These are phyloP conservation scores for Wickerhamiella sergipiensis DNA, from an alignment of 805 yeast genomes.

Conservation along the genomic window DNA sequence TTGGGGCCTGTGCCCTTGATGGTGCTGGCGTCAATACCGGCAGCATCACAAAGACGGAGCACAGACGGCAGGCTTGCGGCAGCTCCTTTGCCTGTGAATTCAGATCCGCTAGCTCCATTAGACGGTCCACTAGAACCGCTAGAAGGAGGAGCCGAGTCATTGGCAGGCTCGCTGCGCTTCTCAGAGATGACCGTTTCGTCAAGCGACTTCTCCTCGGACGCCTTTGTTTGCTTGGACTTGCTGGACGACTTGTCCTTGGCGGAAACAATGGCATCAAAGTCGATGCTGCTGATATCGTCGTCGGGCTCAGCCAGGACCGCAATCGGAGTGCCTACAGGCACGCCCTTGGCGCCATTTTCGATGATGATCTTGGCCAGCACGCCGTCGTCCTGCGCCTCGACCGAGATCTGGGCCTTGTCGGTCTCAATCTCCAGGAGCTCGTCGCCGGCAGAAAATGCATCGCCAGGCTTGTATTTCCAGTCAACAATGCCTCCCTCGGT, in stretches of 20 bases:
- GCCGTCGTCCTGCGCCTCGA: slow-evolving; percentile 93
- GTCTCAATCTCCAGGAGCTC: slow-evolving; percentile 94
- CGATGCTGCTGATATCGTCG: slow-evolving; percentile 46
- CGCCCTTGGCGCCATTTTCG: slow-evolving; percentile 61
- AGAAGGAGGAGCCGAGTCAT: slow-evolving; percentile 3
- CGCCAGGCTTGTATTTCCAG: slow-evolving; percentile 77
- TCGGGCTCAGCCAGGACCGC: slow-evolving; percentile 80
- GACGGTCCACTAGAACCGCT: background rate
- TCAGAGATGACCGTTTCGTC: background rate
- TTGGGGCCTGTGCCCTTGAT: slow-evolving; percentile 88
- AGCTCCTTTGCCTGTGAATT: background rate
- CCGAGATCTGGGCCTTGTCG: slow-evolving; percentile 95
- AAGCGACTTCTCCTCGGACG: background rate
- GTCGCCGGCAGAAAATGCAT: slow-evolving; percentile 72
- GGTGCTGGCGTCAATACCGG: slow-evolving; percentile 22
- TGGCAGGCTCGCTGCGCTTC: slow-evolving; percentile 8
- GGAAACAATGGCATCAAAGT: slow-evolving; percentile 10
- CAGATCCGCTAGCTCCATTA: too few species aligned
- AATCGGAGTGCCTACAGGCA: slow-evolving; percentile 80
- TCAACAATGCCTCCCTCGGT: slow-evolving; percentile 82
- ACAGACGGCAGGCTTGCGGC: slow-evolving; percentile 5
- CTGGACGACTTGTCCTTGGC: background rate
- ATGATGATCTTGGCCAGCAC: slow-evolving; percentile 58
- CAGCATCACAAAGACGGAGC: background rate
- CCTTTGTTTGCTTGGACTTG: background rate